Evolutionary conservation across 345 rosid genomes (phyloP), one percentile per base, ranked within the genome.

Genomic region (Linum trigynum): DNA sequence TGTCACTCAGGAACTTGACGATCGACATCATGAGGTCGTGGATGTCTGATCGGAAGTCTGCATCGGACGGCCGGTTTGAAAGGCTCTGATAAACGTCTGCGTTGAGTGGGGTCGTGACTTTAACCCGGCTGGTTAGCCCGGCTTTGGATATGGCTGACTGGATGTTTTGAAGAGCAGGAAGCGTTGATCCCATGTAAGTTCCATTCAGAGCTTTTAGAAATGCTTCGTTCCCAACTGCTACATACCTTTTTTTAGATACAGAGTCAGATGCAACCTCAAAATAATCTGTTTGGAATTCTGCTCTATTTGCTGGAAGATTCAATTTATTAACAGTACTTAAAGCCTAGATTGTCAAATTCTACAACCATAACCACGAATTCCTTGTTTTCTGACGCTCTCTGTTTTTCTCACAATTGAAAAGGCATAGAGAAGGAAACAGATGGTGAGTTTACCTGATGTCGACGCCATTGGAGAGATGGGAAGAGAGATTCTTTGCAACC

Each of bases 181-280:
- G 61, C 16, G 65, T 67, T 40, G 65, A 38, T 48, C 23, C 60
- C 51, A 67, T 40, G 63, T 37, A 67, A 58, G 42, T 72, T 45
- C 71, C 76, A 35, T 72, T 72, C 55, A 43, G 51, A 23, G 71
- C 0, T 58, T 63, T 2, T 63, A 72, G 59, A 63, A 72, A 72
- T 45, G 76, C 71, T 23, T 72, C 76, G 39, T 72, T 72, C 67
- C 76, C 76, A 57, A 67, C 76, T 32, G 76, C 76, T 37, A 72
- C 61, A 68, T 72, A 72, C 76, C 76, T 72, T 40, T 0, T 38
- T 32, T 23, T 23, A 23, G 32, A 23, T 23, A 23, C 32, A 23
- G 32, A 23, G 32, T 23, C 14, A 48, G 9, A 51, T 9, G 39
- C 50, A 11, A 37, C 17, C 37, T 3, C 15, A 1, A 17, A 17